phyloP scores from a whole-genome alignment of 805 yeast species.

The Danielia oregonensis region DNA sequence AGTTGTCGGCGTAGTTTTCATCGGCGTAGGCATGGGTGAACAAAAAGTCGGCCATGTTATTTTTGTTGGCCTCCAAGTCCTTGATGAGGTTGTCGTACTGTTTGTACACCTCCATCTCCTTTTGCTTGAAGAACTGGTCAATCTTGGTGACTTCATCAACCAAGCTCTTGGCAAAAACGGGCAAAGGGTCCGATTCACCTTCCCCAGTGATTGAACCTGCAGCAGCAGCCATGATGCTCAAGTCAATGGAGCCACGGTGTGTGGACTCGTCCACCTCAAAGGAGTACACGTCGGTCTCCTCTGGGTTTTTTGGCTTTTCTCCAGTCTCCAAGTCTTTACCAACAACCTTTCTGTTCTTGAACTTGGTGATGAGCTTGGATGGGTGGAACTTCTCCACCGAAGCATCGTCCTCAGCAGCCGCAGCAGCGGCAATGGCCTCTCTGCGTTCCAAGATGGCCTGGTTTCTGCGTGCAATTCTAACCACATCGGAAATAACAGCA shows the following conservation, averaged over 20 bases:
- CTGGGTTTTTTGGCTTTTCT: conserved; percentile 5
- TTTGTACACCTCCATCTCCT: conserved; percentile 43
- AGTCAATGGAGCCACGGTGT: conserved; percentile 12
- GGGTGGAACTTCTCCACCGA: conserved; percentile 11
- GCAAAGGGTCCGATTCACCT: conserved; percentile 25
- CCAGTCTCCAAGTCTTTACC: not conserved
- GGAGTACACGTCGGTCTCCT: conserved; percentile 7
- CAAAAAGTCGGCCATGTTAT: conserved; percentile 24
- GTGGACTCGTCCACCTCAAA: conserved; percentile 19
- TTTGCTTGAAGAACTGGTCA: conserved; percentile 46
- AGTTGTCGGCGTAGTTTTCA: conserved; percentile 7
- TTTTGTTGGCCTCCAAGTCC: conserved; percentile 39
- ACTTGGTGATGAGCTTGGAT: conserved; percentile 17
- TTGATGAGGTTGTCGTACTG: conserved; percentile 44
- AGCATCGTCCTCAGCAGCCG: conserved; percentile 4
- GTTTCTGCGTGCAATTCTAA: conserved; percentile 13
- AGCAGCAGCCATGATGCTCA: conserved; percentile 11
- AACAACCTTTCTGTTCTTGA: conserved; percentile 11
- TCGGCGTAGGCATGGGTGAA: conserved; percentile 24
- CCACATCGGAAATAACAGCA: conserved; percentile 28
- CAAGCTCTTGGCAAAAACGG: conserved; percentile 45
- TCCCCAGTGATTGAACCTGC: conserved; percentile 7
- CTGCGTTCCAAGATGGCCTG: conserved; percentile 5
- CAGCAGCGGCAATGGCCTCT: conserved; percentile 3
- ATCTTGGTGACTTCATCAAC: conserved; percentile 48